Percentiles rank a stretch among this genome's conserved stretches.
Conservation (phyloP, 306 rosid genomes). For the Vicia faba region DNA sequence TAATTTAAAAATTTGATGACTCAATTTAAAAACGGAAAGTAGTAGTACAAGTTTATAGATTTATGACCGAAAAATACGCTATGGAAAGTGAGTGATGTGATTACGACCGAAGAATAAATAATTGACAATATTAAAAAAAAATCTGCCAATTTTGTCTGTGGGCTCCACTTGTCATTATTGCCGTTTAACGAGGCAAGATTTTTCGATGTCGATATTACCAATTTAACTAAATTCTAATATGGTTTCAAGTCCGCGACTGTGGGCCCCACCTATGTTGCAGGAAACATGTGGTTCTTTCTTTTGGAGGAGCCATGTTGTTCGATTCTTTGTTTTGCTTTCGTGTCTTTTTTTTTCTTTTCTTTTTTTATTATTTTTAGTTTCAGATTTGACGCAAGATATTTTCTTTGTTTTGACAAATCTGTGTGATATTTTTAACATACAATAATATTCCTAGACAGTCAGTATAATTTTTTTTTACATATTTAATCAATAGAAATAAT, state of each 20-base stretch:
- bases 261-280: conserved; percentile 56
- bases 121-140: background rate
- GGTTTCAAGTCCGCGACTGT: conserved; percentile 45
- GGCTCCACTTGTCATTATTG: conserved; percentile 43
- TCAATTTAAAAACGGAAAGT: no score
- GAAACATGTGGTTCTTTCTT: conserved; percentile 44
- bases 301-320: conserved; percentile 37
- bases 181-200: conserved; percentile 12
- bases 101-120: background rate
- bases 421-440: background rate
- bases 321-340: conserved; percentile 24
- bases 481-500: no score
- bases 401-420: background rate
- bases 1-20: no score
- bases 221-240: conserved; percentile 53
- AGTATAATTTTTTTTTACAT: no score
- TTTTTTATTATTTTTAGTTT: background rate
- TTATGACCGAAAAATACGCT: no score
- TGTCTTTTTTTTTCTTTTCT: background rate
- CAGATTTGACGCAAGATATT: background rate
- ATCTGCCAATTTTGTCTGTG: conserved; percentile 28
- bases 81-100: no score
- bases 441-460: no score
- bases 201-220: conserved; percentile 30
- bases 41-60: no score